phyloP scores from a whole-genome alignment of 495 filamentous ascomycete genomes.

The Tirmania nivea region DNA sequence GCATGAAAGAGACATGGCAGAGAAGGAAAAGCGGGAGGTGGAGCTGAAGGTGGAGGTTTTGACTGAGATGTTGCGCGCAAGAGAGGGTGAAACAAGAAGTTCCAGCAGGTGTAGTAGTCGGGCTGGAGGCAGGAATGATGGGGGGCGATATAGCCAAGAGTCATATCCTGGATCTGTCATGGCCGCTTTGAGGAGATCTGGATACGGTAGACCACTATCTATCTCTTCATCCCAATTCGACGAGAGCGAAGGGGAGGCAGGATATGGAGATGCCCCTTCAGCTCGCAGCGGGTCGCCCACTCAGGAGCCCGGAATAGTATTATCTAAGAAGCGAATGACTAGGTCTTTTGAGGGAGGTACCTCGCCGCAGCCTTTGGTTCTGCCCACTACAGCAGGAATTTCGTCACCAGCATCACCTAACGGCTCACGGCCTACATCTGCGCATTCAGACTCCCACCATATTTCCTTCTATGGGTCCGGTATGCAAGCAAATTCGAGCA shows the following conservation, averaged over 20 bases:
- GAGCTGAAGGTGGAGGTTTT: conserved; percentile 23
- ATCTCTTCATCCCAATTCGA: conserved; percentile 1
- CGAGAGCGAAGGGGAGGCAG: not conserved
- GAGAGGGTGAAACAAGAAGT: conserved; percentile 5
- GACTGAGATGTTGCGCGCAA: conserved; percentile 21
- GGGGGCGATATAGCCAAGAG: conserved; percentile 16
- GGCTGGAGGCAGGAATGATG: conserved; percentile 8
- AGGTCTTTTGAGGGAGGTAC: not conserved
- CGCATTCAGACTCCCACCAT: conserved; percentile 6
- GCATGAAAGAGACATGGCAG: conserved; percentile 17
- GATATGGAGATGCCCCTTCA: not conserved
- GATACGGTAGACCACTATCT: conserved; percentile 1
- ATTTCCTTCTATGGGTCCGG: conserved; percentile 4
- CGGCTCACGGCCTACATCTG: conserved; percentile 13
- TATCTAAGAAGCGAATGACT: not conserved
- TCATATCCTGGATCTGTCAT: conserved; percentile 9
- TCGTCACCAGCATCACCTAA: conserved; percentile 2
- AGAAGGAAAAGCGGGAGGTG: conserved; percentile 22
- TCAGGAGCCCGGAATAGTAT: not conserved
- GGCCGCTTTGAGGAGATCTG: conserved; percentile 4
- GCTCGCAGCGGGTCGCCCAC: not conserved
- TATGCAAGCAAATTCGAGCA: conserved; percentile 1
- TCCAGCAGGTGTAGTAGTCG: conserved; percentile 9
- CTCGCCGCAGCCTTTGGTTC: not conserved
- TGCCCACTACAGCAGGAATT: conserved; percentile 1